These are phyloP conservation scores for Plenodomus lindquistii DNA, from an alignment of 2,329 filamentous ascomycete genomes.

Conservation along the genomic window DNA sequence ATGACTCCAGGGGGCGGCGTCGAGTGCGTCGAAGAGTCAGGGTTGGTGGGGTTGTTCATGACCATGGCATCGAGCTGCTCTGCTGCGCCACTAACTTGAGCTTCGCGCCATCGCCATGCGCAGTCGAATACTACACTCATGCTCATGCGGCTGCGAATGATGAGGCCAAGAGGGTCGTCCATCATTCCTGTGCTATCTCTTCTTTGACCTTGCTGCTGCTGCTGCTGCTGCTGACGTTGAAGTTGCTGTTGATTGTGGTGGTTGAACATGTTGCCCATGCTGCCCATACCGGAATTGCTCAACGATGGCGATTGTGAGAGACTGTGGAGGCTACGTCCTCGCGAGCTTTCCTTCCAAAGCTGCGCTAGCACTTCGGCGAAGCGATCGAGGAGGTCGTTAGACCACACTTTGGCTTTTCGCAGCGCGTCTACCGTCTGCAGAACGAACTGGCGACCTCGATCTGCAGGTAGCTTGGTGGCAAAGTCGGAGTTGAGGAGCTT, in stretches of 20 bases:
- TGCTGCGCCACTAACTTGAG: slow-evolving; percentile 50
- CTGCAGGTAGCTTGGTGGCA: slow-evolving; percentile 63
- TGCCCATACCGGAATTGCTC: slow-evolving; percentile 35
- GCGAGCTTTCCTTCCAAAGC: slow-evolving; percentile 70
- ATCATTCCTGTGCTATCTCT: slow-evolving; percentile 44
- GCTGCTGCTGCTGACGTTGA: slow-evolving; percentile 10
- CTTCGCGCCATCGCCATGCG: slow-evolving; percentile 84
- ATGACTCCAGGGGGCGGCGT: slow-evolving; percentile 56
- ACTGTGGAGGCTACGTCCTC: slow-evolving; percentile 43
- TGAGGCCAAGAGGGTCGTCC: slow-evolving; percentile 75
- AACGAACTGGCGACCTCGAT: slow-evolving; percentile 70
- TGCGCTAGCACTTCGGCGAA: slow-evolving; percentile 85
- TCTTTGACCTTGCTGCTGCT: slow-evolving; percentile 24
- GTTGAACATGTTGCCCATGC: slow-evolving; percentile 37
- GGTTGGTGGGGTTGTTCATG: slow-evolving; percentile 86
- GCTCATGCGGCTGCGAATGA: slow-evolving; percentile 81
- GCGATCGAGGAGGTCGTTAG: slow-evolving; percentile 79
- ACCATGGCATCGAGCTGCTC: slow-evolving; percentile 63
- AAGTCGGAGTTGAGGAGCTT: slow-evolving; percentile 80
- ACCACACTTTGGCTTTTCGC: slow-evolving; percentile 71
- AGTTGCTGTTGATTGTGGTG: slow-evolving; percentile 21
- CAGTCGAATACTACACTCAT: slow-evolving; percentile 86
- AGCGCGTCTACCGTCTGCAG: slow-evolving; percentile 71
- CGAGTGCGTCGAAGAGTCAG: slow-evolving; percentile 70
- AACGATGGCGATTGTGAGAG: slow-evolving; percentile 44